phyloP scores from a whole-genome alignment of 495 filamentous ascomycete genomes.

The Xylaria sp. region DNA sequence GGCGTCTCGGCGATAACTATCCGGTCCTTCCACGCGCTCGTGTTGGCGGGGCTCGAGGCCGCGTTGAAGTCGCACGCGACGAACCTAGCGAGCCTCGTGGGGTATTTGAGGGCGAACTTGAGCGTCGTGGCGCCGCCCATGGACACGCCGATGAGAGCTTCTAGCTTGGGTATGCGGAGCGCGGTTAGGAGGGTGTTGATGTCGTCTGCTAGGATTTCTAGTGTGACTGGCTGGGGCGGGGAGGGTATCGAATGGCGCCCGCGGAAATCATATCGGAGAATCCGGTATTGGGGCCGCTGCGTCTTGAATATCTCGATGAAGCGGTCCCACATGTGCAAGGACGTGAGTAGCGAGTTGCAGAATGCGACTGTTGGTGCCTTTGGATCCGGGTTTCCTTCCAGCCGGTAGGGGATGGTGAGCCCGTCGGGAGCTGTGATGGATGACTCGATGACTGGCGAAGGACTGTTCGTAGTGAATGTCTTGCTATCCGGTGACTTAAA shows the following conservation, averaged over 20 bases:
- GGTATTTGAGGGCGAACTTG: slow-evolving; percentile 71
- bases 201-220: slow-evolving; percentile 72
- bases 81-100: slow-evolving; percentile 63
- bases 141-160: slow-evolving; percentile 72
- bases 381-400: slow-evolving; percentile 74
- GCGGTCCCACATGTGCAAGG: slow-evolving; percentile 77
- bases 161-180: slow-evolving; percentile 65
- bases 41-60: slow-evolving; percentile 70
- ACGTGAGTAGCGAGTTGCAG: slow-evolving; percentile 76
- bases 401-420: slow-evolving; percentile 69
- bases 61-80: slow-evolving; percentile 81
- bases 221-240: slow-evolving; percentile 50
- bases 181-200: slow-evolving; percentile 64
- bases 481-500: slow-evolving; percentile 62
- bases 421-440: slow-evolving; percentile 72
- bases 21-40: slow-evolving; percentile 77
- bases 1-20: slow-evolving; percentile 70
- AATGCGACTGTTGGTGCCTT: slow-evolving; percentile 73
- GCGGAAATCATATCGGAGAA: slow-evolving; percentile 75
- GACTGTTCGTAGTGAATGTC: slow-evolving; percentile 52
- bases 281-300: slow-evolving; percentile 67
- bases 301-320: slow-evolving; percentile 66
- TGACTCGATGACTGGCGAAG: slow-evolving; percentile 62
- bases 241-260: slow-evolving; percentile 63
- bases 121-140: slow-evolving; percentile 80